Conservation (phyloP, 768 basidiomycete species). For the Amanita subjunquillea region DNA sequence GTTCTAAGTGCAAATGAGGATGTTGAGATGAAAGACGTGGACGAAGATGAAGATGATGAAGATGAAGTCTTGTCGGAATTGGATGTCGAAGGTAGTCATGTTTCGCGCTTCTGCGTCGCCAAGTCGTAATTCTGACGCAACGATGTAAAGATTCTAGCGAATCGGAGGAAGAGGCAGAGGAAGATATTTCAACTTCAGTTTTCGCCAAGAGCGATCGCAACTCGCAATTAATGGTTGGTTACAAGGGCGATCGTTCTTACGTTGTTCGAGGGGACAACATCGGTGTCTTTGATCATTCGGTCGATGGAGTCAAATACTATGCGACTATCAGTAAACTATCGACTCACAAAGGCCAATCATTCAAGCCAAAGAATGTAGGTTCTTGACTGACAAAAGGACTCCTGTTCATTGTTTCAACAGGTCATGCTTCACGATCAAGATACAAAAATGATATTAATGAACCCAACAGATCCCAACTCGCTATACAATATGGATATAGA, state of each 20-base stretch:
- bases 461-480: constrained; percentile 69
- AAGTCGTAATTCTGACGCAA: neutral
- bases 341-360: constrained; percentile 71
- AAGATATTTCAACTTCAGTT: constrained; percentile 34
- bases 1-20: constrained; percentile 74
- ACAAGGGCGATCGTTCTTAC: constrained; percentile 91
- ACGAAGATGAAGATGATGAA: constrained; percentile 69
- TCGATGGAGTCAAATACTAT: constrained; percentile 69
- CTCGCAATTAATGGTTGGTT: constrained; percentile 86
- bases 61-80: constrained; percentile 66
- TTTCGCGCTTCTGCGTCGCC: neutral
- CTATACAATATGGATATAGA: constrained; percentile 90
- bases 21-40: constrained; percentile 77
- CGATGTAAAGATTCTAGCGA: constrained; percentile 30
- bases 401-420: constrained; percentile 27
- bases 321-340: constrained; percentile 80
- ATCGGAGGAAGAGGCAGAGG: constrained; percentile 25
- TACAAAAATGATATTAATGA: constrained; percentile 88
- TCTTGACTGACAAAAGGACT: neutral
- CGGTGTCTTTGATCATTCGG: constrained; percentile 76
- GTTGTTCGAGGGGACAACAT: constrained; percentile 89
- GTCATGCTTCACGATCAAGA: constrained; percentile 98
- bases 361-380: constrained; percentile 77
- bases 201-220: constrained; percentile 58
- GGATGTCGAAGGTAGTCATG: constrained; percentile 44